Percentiles rank a stretch among this genome's conserved stretches.
Conservation (phyloP, 768 basidiomycete genomes). For the Amanita exitialis region DNA sequence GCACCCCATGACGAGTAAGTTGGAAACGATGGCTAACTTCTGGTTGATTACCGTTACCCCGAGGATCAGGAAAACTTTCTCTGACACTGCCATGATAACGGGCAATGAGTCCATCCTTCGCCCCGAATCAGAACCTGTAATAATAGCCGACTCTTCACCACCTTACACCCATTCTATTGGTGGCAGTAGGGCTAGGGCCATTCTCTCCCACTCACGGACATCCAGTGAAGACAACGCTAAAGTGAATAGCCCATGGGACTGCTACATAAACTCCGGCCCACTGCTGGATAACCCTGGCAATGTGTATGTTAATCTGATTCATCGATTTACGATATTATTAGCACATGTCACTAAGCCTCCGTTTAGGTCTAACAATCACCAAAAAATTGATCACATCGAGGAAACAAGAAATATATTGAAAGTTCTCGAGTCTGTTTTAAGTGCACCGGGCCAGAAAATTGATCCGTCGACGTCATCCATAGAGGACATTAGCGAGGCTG, state of each 20-base stretch:
- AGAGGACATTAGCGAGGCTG: constrained; percentile 18
- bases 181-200: not conserved
- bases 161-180: not conserved
- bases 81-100: not conserved
- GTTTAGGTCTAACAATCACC: not conserved
- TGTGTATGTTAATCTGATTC: not conserved
- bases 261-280: not conserved
- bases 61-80: not conserved
- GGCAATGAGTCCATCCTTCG: not conserved
- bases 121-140: not conserved
- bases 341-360: not conserved
- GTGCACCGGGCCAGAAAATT: not conserved
- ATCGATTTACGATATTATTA: not conserved
- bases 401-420: not conserved
- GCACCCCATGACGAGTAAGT: not conserved
- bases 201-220: not conserved
- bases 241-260: not conserved
- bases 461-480: constrained; percentile 23
- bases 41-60: not conserved
- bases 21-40: not conserved
- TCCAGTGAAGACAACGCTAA: not conserved
- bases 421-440: not conserved
- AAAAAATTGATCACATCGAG: not conserved
- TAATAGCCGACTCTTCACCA: not conserved
- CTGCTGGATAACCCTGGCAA: not conserved